Conservation (phyloP, 1,284 basidiomycete genomes). For the Phellopilus nigrolimitatus region DNA sequence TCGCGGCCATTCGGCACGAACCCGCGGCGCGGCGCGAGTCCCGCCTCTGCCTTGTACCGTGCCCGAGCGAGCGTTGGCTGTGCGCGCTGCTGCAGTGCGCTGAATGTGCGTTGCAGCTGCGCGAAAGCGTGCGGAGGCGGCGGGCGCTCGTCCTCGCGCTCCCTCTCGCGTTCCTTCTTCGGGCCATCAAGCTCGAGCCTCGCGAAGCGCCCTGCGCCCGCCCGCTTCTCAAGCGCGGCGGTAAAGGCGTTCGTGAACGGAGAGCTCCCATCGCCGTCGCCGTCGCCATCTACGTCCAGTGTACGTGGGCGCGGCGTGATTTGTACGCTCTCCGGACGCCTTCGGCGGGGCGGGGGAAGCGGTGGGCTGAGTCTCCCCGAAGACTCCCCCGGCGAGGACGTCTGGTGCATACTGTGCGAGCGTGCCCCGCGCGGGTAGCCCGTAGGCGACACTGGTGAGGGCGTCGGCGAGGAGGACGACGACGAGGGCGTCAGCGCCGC, state of each 20-base stretch:
- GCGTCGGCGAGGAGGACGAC: not conserved
- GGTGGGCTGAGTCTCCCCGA: too few relatives aligned
- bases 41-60: slow-evolving; percentile 66
- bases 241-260: slow-evolving; percentile 12
- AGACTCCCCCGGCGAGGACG: too few relatives aligned
- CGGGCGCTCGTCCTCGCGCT: not conserved
- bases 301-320: slow-evolving; percentile 30
- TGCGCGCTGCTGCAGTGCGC: slow-evolving; percentile 38
- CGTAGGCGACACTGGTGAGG: not conserved
- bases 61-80: slow-evolving; percentile 49
- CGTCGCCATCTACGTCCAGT: not conserved
- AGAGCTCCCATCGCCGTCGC: not conserved
- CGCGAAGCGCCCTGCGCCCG: not conserved
- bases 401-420: too few relatives aligned
- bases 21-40: slow-evolving; percentile 47
- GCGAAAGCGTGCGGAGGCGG: slow-evolving; percentile 32
- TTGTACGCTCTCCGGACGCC: slow-evolving; percentile 63
- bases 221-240: not conserved
- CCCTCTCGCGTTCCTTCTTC: not conserved
- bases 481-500: not conserved
- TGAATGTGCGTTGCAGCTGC: slow-evolving; percentile 44
- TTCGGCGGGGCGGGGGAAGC: too few relatives aligned
- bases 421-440: too few relatives aligned
- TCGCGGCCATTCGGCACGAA: slow-evolving; percentile 39
- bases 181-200: not conserved